Evolutionary conservation across 257 asterid genomes (phyloP).

Genomic region (Henckelia pumila): DNA sequence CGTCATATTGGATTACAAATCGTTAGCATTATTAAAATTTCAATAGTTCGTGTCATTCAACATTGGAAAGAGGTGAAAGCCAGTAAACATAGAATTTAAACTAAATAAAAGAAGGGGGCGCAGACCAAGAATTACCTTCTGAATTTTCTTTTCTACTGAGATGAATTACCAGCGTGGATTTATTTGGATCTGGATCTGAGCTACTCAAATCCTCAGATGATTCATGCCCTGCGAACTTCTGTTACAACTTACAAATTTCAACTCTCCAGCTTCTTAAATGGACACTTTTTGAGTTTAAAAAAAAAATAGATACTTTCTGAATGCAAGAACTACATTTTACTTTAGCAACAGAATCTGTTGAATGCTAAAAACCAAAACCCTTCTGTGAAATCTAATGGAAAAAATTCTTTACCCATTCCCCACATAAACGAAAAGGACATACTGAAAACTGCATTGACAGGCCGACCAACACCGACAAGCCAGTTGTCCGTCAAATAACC

Average conservation of each 20-base stretch:
- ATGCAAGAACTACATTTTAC: neutral
- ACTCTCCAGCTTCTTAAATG: slow-evolving; percentile 34
- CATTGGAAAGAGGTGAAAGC: slow-evolving; percentile 2
- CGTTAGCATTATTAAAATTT: slow-evolving; percentile 18
- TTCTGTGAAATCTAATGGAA: slow-evolving; percentile 13
- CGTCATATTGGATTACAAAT: slow-evolving; percentile 24
- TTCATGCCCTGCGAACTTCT: slow-evolving; percentile 80
- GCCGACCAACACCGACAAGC: neutral
- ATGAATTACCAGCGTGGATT: slow-evolving; percentile 32
- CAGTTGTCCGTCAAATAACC: neutral
- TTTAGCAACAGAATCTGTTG: neutral
- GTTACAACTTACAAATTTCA: slow-evolving; percentile 65
- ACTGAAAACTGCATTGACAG: neutral
- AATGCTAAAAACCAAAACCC: slow-evolving; percentile 23
- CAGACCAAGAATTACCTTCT: slow-evolving; percentile 51
- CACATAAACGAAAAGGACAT: neutral
- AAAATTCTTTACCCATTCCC: slow-evolving; percentile 19
- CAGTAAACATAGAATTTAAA: slow-evolving; percentile 20
- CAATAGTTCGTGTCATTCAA: neutral
- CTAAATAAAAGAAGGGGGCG: slow-evolving; percentile 18
- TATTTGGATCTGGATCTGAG: slow-evolving; percentile 82
- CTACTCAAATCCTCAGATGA: slow-evolving; percentile 58
- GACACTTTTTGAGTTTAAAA: neutral
- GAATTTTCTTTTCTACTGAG: slow-evolving; percentile 59
- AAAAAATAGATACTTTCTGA: neutral